Conservation (phyloP, 768 basidiomycete species). For the Hericium alpestre region DNA sequence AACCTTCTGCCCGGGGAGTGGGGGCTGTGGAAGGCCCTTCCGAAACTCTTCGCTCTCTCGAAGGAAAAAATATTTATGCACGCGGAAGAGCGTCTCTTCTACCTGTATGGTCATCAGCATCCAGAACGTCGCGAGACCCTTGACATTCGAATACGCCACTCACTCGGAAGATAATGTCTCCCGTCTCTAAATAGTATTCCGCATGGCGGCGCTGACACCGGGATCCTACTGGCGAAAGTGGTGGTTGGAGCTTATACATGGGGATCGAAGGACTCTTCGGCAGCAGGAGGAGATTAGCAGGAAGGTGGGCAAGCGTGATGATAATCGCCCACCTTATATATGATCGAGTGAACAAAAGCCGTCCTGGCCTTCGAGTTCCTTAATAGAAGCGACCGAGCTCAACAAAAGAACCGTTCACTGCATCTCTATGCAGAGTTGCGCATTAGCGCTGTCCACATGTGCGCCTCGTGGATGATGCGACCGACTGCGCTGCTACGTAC, state of each 20-base stretch:
- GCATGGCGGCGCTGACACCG: neutral
- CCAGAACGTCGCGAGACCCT: neutral
- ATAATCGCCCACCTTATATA: neutral
- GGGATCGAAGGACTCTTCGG: too few species aligned
- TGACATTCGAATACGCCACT: neutral
- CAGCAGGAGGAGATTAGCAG: neutral
- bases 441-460: neutral
- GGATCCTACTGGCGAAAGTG: neutral
- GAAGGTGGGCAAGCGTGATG: neutral
- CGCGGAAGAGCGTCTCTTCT: conserved; percentile 44
- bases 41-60: conserved; percentile 36
- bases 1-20: conserved; percentile 9
- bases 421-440: too few species aligned
- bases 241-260: too few species aligned
- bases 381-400: too few species aligned
- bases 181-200: neutral
- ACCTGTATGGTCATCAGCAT: conserved; percentile 27
- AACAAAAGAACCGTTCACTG: too few species aligned
- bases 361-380: too few species aligned
- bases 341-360: neutral
- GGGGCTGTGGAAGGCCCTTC: conserved; percentile 16
- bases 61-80: conserved; percentile 56
- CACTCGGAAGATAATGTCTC: conserved; percentile 15
- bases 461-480: neutral
- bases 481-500: neutral